These are phyloP conservation scores for Phytopythium vexans DNA, from an alignment of 352 stramenopile species.

Conservation along the genomic window DNA sequence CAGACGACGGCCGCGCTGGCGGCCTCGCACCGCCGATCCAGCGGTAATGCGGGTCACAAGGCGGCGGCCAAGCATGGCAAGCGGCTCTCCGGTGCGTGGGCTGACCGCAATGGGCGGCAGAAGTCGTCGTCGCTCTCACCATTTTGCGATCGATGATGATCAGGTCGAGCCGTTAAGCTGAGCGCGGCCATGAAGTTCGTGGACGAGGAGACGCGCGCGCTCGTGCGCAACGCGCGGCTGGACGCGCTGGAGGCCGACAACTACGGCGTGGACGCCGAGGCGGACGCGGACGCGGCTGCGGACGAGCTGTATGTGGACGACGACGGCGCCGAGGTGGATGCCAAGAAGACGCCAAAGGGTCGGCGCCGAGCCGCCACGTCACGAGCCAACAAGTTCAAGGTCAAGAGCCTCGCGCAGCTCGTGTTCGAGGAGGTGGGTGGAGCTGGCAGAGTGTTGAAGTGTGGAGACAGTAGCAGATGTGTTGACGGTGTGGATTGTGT, in stretches of 20 bases:
- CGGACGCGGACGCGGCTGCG: conserved; percentile 38
- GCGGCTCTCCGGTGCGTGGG: conserved; percentile 50
- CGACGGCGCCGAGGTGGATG: conserved; percentile 20
- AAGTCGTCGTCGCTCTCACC: not conserved
- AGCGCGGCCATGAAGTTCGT: conserved; percentile 82
- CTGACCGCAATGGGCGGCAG: not conserved
- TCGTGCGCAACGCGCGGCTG: conserved; percentile 82
- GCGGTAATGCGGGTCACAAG: conserved; percentile 6
- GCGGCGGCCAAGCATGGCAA: conserved; percentile 31
- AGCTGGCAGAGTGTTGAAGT: not conserved
- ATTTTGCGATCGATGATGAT: not conserved
- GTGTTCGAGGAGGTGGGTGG: conserved; percentile 82
- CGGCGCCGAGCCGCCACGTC: conserved; percentile 6
- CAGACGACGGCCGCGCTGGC: conserved; percentile 27
- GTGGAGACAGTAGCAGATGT: not conserved
- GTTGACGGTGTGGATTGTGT: not conserved
- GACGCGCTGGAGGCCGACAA: conserved; percentile 89
- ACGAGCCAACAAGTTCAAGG: conserved; percentile 60
- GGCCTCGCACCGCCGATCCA: conserved; percentile 4
- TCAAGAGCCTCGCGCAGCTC: conserved; percentile 86
- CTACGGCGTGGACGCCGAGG: conserved; percentile 67
- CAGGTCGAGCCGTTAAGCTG: conserved; percentile 71
- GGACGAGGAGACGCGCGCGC: conserved; percentile 75
- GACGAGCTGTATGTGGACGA: conserved; percentile 74
- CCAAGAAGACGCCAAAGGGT: conserved; percentile 43